Conservation (phyloP, 164 flowering plant species). For the Brasenia schreberi region DNA sequence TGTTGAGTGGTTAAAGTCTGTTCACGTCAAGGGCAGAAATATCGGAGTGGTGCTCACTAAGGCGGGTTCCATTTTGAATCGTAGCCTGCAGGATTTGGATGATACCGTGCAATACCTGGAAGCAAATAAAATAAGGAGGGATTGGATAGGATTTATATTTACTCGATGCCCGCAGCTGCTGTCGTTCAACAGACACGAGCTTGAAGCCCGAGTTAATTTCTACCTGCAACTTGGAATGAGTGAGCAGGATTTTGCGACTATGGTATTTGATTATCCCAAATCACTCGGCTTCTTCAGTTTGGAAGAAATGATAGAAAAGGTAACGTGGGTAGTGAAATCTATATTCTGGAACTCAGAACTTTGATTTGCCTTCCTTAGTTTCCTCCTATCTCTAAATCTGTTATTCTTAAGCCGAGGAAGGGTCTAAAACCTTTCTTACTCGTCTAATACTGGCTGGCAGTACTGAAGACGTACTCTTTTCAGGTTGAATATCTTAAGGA, state of each 20-base stretch:
- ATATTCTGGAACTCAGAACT: too few species aligned
- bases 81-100: conserved; percentile 45
- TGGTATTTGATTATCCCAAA: conserved; percentile 81
- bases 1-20: conserved; percentile 61
- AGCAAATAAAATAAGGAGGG: conserved; percentile 64
- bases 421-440: too few species aligned
- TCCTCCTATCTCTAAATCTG: too few species aligned
- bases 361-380: too few species aligned
- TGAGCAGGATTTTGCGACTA: conserved; percentile 79
- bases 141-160: conserved; percentile 82
- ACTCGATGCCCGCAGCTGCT: conserved; percentile 64
- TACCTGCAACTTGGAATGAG: conserved; percentile 72
- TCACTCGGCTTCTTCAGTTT: conserved; percentile 57
- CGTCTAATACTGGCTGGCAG: too few species aligned
- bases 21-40: conserved; percentile 58
- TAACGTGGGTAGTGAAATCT: too few species aligned
- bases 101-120: conserved; percentile 56
- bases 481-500: conserved; percentile 78
- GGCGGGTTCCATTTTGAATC: conserved; percentile 41
- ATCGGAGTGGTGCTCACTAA: conserved; percentile 45
- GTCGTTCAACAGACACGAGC: conserved; percentile 48
- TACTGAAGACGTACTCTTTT: neutral
- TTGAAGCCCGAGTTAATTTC: conserved; percentile 51
- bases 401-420: too few species aligned
- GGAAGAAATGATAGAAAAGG: conserved; percentile 87